These are phyloP conservation scores for Termitomyces sp. DNA, from an alignment of 768 basidiomycete genomes.

Conservation along the genomic window DNA sequence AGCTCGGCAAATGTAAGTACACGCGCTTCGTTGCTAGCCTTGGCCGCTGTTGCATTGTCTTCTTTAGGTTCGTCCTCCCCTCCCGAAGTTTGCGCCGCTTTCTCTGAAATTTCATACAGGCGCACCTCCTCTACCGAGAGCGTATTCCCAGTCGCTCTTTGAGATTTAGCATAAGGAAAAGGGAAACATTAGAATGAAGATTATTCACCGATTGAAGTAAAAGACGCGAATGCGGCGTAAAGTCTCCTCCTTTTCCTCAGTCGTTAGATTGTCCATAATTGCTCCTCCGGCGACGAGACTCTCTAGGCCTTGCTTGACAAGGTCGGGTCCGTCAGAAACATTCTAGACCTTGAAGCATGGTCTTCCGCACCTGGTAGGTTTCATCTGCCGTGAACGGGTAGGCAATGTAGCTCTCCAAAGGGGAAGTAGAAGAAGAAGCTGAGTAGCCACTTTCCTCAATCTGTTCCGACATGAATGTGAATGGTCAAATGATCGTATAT, in stretches of 20 bases:
- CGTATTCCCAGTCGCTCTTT: conserved; percentile 35
- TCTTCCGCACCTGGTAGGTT: conserved; percentile 47
- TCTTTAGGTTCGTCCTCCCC: background rate
- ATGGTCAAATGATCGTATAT: background rate
- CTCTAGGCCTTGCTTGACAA: conserved; percentile 59
- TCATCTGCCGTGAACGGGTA: conserved; percentile 57
- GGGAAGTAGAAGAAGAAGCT: background rate
- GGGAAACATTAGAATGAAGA: background rate
- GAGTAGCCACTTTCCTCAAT: background rate
- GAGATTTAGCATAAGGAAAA: background rate
- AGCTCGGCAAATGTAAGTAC: conserved; percentile 63
- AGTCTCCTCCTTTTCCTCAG: conserved; percentile 40
- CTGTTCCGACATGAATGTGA: conserved; percentile 2
- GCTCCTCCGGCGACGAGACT: conserved; percentile 45
- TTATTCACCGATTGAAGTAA: conserved; percentile 63
- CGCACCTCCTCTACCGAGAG: conserved; percentile 38
- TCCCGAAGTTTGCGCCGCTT: background rate
- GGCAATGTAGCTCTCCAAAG: conserved; percentile 24
- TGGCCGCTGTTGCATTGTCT: background rate
- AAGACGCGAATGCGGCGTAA: conserved; percentile 55
- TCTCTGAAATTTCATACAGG: conserved; percentile 24
- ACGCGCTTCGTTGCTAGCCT: conserved; percentile 27
- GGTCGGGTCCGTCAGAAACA: conserved; percentile 10
- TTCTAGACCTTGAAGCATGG: background rate
- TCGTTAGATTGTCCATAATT: conserved; percentile 25